Evolutionary conservation across 1,284 basidiomycete genomes (phyloP).

Genomic region (Ceraceosorus guamensis): DNA sequence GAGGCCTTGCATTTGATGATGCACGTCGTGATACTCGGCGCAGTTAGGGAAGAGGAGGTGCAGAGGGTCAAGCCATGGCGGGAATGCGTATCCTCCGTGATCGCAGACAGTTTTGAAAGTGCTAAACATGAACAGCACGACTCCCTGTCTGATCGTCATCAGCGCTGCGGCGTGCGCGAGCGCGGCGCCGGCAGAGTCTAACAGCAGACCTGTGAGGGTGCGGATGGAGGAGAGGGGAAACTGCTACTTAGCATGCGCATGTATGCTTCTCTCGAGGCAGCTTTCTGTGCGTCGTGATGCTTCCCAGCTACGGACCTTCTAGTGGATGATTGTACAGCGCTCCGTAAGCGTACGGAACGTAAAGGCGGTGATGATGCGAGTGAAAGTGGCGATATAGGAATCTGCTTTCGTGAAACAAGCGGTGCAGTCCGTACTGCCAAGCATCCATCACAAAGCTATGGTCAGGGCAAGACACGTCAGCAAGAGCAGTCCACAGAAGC

Average conservation of each 20-base stretch:
- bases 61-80: slow-evolving; percentile 66
- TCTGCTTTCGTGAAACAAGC: slow-evolving; percentile 81
- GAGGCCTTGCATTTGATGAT: slow-evolving; percentile 85
- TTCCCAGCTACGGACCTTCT: slow-evolving; percentile 57
- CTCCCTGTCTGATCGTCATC: slow-evolving; percentile 70
- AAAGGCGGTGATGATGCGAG: slow-evolving; percentile 89
- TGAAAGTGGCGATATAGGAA: slow-evolving; percentile 88
- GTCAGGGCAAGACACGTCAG: too few species aligned
- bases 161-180: slow-evolving; percentile 65
- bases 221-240: too few species aligned
- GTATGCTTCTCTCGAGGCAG: background rate
- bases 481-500: too few species aligned
- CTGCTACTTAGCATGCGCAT: background rate
- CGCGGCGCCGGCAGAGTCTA: slow-evolving; percentile 76
- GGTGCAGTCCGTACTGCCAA: slow-evolving; percentile 96
- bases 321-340: slow-evolving; percentile 96
- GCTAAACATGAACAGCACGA: slow-evolving; percentile 73
- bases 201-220: slow-evolving; percentile 60
- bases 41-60: slow-evolving; percentile 86
- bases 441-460: slow-evolving; percentile 86
- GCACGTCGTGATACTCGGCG: slow-evolving; percentile 96
- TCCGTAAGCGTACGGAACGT: slow-evolving; percentile 94
- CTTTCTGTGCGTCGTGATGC: background rate
- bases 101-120: slow-evolving; percentile 95
- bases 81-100: slow-evolving; percentile 85